Evolutionary conservation across 1,139 yeast species (phyloP), one percentile per base, ranked within the genome.

Genomic region (Petasospora fabianii): DNA sequence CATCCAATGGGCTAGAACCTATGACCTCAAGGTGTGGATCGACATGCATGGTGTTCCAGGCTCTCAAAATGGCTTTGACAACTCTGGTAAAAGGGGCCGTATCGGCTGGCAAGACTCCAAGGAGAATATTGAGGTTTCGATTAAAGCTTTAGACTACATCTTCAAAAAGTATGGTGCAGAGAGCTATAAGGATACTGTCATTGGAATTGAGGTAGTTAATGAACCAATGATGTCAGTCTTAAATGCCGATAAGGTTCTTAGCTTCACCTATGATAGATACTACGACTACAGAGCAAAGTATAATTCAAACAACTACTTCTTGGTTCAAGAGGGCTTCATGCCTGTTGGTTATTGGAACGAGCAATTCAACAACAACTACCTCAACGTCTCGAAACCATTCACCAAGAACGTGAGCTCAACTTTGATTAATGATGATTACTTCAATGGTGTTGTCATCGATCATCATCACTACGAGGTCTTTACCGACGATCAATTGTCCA

Each of bases 31-130:
- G 59, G 95, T 77, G 17, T 87, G 96, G 96, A 72, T 90, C 39
- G 98, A 90, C 61, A 67, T 90, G 53, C 98, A 90, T 60, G 97
- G 97, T 42, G 94, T 87, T 21, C 94, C 97, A 34, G 97, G 97
- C n/a, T 84, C 96, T 16, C 97, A 90, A 64, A 90, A 90, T 59
- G 97, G 97, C 16, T 90, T 90, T 59, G 98, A 92, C 61, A 90
- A 90, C 66, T 86, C 96, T 10, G 98, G 98, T 16, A 66, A 77
- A 46, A 74, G 97, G 54, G 96, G 85, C 55, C 47, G 57, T 6
- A 54, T 73, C 42, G 66, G 67, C 9, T 87, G 83, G 76, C 80
- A 80, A 60, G 58, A 66, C 20, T 53, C 53, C 16, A 65, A 68
- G 18, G 78, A 83, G 54, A 63, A 69, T 32, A 64, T 73, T 36